Conservation (phyloP, 192 early-diverging fungal genomes). For the Coemansia biformis region DNA sequence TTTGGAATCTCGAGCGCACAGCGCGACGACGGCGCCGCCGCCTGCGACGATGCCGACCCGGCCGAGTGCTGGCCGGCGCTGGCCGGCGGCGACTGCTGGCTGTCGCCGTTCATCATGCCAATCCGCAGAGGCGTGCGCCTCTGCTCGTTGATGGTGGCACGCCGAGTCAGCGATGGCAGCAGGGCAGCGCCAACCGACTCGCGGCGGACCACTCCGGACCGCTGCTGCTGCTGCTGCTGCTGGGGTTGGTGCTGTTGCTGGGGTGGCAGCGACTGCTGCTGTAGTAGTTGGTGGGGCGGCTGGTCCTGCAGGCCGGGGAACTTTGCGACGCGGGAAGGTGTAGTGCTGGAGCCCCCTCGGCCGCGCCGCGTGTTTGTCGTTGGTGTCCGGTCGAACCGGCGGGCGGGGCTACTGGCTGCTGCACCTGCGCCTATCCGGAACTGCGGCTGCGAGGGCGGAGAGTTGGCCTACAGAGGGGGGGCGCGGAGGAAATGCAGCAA, state of each 20-base stretch:
- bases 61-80: constrained; percentile 11
- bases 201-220: constrained; percentile 8
- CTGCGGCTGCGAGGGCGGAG: neutral
- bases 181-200: constrained; percentile 47
- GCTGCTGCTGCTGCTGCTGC: neutral
- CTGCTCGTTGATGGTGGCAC: constrained; percentile 42
- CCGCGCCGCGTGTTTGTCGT: constrained; percentile 14
- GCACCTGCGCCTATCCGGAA: constrained; percentile 5
- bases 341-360: constrained; percentile 7
- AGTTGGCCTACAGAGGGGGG: too few species aligned
- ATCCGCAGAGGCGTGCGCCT: constrained; percentile 32
- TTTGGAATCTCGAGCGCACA: constrained; percentile 37
- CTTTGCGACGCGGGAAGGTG: constrained; percentile 7
- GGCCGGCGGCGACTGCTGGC: neutral
- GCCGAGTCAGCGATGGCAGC: constrained; percentile 36
- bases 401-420: constrained; percentile 10
- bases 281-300: neutral
- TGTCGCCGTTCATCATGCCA: constrained; percentile 13
- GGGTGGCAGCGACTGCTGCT: neutral
- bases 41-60: constrained; percentile 9
- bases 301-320: constrained; percentile 24
- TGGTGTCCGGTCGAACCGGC: constrained; percentile 38
- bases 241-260: neutral
- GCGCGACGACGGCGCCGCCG: constrained; percentile 17
- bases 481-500: too few species aligned